phyloP scores from a whole-genome alignment of 2,329 filamentous ascomycete species.

The Mariannaea sp. region DNA sequence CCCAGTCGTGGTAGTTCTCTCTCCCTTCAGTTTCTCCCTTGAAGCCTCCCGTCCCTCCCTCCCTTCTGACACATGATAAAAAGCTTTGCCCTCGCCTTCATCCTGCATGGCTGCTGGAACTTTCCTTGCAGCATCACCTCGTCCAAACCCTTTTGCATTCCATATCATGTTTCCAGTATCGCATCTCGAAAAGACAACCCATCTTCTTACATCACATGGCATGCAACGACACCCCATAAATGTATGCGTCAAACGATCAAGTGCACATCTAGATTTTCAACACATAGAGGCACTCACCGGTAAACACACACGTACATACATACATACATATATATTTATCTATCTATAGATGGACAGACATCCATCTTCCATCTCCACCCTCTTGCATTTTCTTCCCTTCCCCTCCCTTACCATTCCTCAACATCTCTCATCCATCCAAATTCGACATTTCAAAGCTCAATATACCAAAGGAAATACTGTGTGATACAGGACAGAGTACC shows the following conservation, averaged over 20 bases:
- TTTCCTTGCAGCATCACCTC: constrained; percentile 4
- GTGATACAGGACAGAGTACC: constrained; percentile 26
- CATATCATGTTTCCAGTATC: constrained; percentile 15
- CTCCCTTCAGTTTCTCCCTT: neutral
- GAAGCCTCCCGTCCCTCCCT: constrained; percentile 1
- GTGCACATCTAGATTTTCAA: too few relatives aligned
- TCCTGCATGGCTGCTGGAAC: neutral
- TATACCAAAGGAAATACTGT: constrained; percentile 30
- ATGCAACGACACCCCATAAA: constrained; percentile 8
- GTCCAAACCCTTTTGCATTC: constrained; percentile 15
- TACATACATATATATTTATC: too few relatives aligned
- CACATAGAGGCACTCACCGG: too few relatives aligned
- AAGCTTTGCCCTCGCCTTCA: neutral
- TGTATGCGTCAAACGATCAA: constrained; percentile 19
- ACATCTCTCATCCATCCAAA: constrained; percentile 27
- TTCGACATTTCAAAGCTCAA: constrained; percentile 30
- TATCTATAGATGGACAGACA: constrained; percentile 25
- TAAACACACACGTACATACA: too few relatives aligned
- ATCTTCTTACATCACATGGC: constrained; percentile 17
- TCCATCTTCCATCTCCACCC: neutral
- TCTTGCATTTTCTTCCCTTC: constrained; percentile 11
- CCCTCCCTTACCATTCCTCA: constrained; percentile 10
- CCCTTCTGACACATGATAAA: neutral
- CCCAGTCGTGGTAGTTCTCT: too few relatives aligned
- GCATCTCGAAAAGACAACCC: too few relatives aligned